Percentiles rank a stretch among this genome's conserved stretches.
Evolutionary conservation across 805 yeast species (phyloP).

Genomic region (Candida nonsorbophila): DNA sequence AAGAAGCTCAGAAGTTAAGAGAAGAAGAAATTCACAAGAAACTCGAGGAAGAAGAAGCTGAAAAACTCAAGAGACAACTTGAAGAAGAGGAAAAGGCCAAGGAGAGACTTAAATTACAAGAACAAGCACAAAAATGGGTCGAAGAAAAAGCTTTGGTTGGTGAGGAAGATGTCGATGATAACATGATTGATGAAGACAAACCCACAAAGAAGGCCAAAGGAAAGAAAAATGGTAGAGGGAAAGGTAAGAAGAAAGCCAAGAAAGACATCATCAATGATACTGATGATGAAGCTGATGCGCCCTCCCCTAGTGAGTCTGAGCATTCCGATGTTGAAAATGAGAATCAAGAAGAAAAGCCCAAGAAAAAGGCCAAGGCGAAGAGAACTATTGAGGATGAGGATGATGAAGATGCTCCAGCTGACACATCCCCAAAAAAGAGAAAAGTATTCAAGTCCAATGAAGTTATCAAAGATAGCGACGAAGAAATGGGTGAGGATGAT

Average conservation of each 20-base stretch:
- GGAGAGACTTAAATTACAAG: conserved; percentile 45
- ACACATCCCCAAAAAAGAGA: conserved; percentile 15
- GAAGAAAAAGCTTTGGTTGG: conserved; percentile 33
- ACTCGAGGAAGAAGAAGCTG: conserved; percentile 33
- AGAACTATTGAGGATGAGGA: conserved; percentile 17
- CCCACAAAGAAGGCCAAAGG: conserved; percentile 18
- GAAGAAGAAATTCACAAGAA: conserved; percentile 48
- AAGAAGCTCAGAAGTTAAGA: conserved; percentile 63
- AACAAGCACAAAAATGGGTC: conserved; percentile 48
- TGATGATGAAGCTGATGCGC: conserved; percentile 24
- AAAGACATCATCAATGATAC: conserved; percentile 29
- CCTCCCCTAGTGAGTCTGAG: conserved; percentile 11
- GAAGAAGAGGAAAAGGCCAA: conserved; percentile 39
- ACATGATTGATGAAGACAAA: conserved; percentile 18
- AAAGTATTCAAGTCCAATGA: conserved; percentile 22
- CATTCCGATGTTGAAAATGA: conserved; percentile 17
- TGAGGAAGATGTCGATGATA: conserved; percentile 33
- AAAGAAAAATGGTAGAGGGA: conserved; percentile 15
- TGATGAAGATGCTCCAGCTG: conserved; percentile 9
- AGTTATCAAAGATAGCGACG: conserved; percentile 44
- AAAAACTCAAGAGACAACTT: conserved; percentile 38
- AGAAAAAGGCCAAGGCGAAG: conserved; percentile 23
- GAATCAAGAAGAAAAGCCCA: conserved; percentile 12
- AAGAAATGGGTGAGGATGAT: conserved; percentile 32
- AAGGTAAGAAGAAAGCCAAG: conserved; percentile 16